These are phyloP conservation scores for Arachnomyces sp. DNA, from an alignment of 2,329 filamentous ascomycete species.

Conservation along the genomic window DNA sequence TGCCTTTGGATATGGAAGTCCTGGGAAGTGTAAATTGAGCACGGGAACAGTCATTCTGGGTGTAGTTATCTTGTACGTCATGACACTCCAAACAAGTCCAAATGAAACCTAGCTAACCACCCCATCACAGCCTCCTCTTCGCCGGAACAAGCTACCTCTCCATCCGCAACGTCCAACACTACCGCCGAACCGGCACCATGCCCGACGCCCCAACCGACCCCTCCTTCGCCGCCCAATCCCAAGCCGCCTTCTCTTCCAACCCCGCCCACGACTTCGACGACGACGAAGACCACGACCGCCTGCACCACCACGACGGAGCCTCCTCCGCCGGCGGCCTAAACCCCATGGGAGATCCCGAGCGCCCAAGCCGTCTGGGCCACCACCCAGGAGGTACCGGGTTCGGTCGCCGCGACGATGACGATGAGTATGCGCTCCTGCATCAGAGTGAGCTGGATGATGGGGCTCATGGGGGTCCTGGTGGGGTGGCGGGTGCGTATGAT, in stretches of 20 bases:
- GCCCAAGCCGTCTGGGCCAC: constrained; percentile 26
- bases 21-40: constrained; percentile 50
- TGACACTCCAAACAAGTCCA: neutral
- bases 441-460: constrained; percentile 39
- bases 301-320: constrained; percentile 25
- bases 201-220: constrained; percentile 39
- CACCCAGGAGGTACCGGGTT: no score
- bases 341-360: constrained; percentile 38
- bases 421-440: constrained; percentile 45
- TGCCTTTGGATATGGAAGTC: constrained; percentile 48
- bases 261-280: constrained; percentile 39
- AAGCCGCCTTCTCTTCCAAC: constrained; percentile 42
- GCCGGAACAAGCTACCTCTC: constrained; percentile 46
- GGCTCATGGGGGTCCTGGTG: constrained; percentile 23
- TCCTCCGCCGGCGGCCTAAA: constrained; percentile 34
- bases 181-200: constrained; percentile 49
- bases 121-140: constrained; percentile 44
- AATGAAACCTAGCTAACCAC: constrained; percentile 3
- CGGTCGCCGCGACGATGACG: constrained; percentile 41
- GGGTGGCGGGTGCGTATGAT: constrained; percentile 33
- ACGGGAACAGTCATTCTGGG: constrained; percentile 50
- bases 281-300: constrained; percentile 26
- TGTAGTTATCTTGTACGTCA: constrained; percentile 49
- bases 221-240: constrained; percentile 43
- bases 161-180: constrained; percentile 48